A percentile compares a stretch with the other conserved stretches of the same genome.
Conservation (phyloP, 78 protist species). For the Protostelium mycophagum region DNA sequence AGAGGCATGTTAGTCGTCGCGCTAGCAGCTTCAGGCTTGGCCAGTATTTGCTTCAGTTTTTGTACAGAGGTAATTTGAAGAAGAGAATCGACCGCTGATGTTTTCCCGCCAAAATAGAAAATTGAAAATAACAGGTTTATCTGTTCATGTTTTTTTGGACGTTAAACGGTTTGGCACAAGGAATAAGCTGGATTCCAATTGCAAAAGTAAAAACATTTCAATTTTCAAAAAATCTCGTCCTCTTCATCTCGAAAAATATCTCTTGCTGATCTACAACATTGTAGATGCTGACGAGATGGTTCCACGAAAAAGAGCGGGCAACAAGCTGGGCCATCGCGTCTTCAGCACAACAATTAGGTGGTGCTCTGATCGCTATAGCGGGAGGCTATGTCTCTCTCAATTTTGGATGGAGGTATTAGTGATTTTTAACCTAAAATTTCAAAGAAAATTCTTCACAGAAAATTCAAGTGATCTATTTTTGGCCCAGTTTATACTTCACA, state of each 20-base stretch:
- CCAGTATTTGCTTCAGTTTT: neutral
- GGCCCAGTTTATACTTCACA: no score
- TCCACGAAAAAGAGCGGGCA: neutral
- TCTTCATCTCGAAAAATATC: no score
- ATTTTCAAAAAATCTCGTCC: no score
- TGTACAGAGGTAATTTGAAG: neutral
- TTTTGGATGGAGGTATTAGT: neutral
- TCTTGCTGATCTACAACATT: neutral
- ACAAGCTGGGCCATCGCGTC: neutral
- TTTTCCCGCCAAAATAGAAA: neutral
- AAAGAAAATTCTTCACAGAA: neutral
- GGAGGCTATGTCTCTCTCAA: neutral
- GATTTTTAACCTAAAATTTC: neutral
- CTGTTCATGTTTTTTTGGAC: neutral
- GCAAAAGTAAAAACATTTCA: neutral
- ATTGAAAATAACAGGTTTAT: neutral
- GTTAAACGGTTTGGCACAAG: neutral
- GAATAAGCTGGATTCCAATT: neutral
- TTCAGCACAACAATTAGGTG: neutral
- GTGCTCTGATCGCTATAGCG: neutral
- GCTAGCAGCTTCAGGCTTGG: neutral
- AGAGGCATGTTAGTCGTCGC: neutral
- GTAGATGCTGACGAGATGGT: neutral
- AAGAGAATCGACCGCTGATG: no score
- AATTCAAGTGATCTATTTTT: no score